These are phyloP conservation scores for Bacterosira constricta DNA, from an alignment of 108 stramenopile genomes.

Conservation along the genomic window DNA sequence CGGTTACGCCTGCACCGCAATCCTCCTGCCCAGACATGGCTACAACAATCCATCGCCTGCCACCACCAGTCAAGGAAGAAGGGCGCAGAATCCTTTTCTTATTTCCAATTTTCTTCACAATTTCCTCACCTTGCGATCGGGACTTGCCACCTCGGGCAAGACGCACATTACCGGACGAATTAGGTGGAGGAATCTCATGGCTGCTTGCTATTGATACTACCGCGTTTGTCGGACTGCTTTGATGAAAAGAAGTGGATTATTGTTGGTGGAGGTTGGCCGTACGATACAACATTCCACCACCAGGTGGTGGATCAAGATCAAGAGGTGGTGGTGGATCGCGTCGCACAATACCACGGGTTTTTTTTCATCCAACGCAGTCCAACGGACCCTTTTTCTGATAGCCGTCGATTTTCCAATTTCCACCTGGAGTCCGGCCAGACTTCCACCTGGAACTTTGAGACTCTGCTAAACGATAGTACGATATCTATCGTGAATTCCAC, in stretches of 20 bases:
- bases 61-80: not conserved
- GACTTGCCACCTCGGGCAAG: slow-evolving; percentile 96
- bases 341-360: not conserved
- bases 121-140: slow-evolving; percentile 94
- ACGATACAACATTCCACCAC: not conserved
- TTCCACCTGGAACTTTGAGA: too few relatives aligned
- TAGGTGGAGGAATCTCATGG: slow-evolving; percentile 97
- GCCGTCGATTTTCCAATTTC: not conserved
- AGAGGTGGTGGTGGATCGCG: not conserved
- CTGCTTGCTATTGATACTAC: slow-evolving; percentile 7
- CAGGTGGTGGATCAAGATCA: not conserved
- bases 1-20: too few relatives aligned
- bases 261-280: too few relatives aligned
- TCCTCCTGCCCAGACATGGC: not conserved
- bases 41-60: not conserved
- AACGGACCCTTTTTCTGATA: not conserved
- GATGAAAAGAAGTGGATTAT: too few relatives aligned
- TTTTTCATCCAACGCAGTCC: not conserved
- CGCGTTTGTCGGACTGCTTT: too few relatives aligned
- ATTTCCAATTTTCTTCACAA: too few relatives aligned
- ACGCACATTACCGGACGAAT: slow-evolving; percentile 98
- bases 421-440: not conserved
- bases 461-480: too few relatives aligned
- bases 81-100: too few relatives aligned
- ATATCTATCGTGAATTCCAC: too few relatives aligned